Conservation (phyloP, 2,329 filamentous ascomycete species). For the Fusarium gaditjirri region DNA sequence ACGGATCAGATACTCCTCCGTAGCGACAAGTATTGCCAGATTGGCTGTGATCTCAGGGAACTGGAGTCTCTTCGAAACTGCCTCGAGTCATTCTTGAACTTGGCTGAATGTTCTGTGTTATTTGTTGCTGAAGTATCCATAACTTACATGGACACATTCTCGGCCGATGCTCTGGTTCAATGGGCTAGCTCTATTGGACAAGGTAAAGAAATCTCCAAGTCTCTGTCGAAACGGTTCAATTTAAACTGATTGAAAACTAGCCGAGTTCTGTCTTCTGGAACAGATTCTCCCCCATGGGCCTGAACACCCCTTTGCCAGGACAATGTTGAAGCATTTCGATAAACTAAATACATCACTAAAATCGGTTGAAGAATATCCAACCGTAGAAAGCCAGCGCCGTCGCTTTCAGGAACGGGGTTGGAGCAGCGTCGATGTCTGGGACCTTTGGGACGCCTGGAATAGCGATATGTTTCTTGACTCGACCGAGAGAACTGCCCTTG, state of each 20-base stretch:
- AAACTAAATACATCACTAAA: constrained; percentile 84
- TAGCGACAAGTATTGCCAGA: constrained; percentile 78
- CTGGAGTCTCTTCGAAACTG: constrained; percentile 68
- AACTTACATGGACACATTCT: constrained; percentile 84
- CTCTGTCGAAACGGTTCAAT: background rate
- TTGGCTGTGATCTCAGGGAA: constrained; percentile 84
- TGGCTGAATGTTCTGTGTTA: constrained; percentile 71
- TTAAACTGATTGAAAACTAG: constrained; percentile 36
- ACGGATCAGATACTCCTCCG: constrained; percentile 64
- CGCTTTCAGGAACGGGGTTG: constrained; percentile 80
- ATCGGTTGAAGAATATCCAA: constrained; percentile 77
- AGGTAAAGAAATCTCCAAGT: constrained; percentile 60
- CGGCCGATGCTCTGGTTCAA: constrained; percentile 77
- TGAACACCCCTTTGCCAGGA: constrained; percentile 83
- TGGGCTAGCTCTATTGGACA: constrained; percentile 80
- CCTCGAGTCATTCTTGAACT: constrained; percentile 67
- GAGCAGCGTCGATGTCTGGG: constrained; percentile 69
- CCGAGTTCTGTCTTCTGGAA: constrained; percentile 87
- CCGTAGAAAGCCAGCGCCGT: constrained; percentile 69
- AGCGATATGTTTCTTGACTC: constrained; percentile 72
- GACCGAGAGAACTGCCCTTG: constrained; percentile 69
- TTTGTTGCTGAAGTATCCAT: constrained; percentile 92
- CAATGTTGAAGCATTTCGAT: constrained; percentile 85
- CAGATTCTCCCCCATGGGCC: constrained; percentile 84
- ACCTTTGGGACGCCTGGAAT: constrained; percentile 86